Conservation (phyloP, 1,139 yeast species). For the Debaryomyces fabryi region DNA sequence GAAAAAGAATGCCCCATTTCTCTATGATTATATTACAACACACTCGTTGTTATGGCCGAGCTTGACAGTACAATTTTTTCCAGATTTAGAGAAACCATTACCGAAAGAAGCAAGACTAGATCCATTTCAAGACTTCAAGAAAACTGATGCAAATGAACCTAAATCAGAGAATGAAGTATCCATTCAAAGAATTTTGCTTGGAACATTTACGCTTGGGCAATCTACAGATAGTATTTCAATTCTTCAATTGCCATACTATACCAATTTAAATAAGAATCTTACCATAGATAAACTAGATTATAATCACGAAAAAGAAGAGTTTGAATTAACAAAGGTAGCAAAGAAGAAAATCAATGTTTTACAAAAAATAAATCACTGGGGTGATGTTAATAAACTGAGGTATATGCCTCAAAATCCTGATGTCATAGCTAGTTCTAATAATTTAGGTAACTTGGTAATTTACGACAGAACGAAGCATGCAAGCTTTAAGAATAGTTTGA, state of each 20-base stretch:
- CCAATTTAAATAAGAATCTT: slow-evolving; percentile 33
- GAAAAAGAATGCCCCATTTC: slow-evolving; percentile 58
- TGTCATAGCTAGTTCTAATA: slow-evolving; percentile 45
- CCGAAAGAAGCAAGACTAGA: slow-evolving; percentile 1
- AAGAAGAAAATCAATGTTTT: slow-evolving; percentile 33
- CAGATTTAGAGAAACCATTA: slow-evolving; percentile 41
- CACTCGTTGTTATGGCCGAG: slow-evolving; percentile 59
- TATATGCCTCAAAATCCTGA: slow-evolving; percentile 52
- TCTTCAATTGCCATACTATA: slow-evolving; percentile 39
- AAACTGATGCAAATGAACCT: background rate
- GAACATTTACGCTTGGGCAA: slow-evolving; percentile 50
- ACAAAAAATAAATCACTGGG: slow-evolving; percentile 46
- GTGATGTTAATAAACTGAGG: slow-evolving; percentile 46
- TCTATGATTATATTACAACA: slow-evolving; percentile 55
- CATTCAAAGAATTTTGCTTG: slow-evolving; percentile 40
- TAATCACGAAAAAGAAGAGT: slow-evolving; percentile 45
- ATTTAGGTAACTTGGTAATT: slow-evolving; percentile 42
- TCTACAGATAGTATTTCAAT: slow-evolving; percentile 43
- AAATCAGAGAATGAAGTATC: slow-evolving; percentile 16
- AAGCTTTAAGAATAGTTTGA: slow-evolving; percentile 35
- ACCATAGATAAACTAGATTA: slow-evolving; percentile 38
- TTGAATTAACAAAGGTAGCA: slow-evolving; percentile 35
- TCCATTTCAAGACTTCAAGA: slow-evolving; percentile 3
- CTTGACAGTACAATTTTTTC: slow-evolving; percentile 55
- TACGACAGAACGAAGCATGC: slow-evolving; percentile 59